These are phyloP conservation scores for Inonotus obliquus DNA, from an alignment of 1,284 basidiomycete species.

Conservation along the genomic window DNA sequence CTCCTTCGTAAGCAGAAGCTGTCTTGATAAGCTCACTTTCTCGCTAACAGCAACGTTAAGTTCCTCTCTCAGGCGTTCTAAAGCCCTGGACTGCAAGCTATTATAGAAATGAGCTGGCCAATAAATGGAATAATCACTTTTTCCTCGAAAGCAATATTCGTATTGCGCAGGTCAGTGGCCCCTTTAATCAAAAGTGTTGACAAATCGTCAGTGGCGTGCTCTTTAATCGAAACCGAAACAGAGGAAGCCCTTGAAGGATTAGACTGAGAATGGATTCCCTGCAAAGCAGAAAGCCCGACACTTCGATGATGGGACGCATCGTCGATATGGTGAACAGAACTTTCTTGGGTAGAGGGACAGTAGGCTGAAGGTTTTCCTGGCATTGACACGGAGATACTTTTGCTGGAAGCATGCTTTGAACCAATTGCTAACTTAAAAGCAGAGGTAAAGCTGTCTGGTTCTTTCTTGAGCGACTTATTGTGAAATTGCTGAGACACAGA, in stretches of 20 bases:
- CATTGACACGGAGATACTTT: not conserved
- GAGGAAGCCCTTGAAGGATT: not conserved
- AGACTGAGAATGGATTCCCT: not conserved
- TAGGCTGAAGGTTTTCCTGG: not conserved
- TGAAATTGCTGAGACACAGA: not conserved
- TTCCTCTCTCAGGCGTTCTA: slow-evolving; percentile 7
- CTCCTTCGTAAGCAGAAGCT: slow-evolving; percentile 2
- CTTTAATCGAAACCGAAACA: not conserved
- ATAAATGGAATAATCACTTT: not conserved
- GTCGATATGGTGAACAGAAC: not conserved
- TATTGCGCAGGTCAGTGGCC: slow-evolving; percentile 16
- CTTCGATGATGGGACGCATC: not conserved
- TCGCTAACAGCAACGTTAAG: slow-evolving; percentile 3
- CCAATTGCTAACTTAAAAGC: not conserved
- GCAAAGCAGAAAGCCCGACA: not conserved
- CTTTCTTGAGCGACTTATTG: not conserved
- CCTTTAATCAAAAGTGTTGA: slow-evolving; percentile 16
- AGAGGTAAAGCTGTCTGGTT: not conserved
- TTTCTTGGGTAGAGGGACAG: not conserved
- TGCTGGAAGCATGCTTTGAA: not conserved
- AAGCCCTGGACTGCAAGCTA: slow-evolving; percentile 5
- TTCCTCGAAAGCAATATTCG: slow-evolving; percentile 13
- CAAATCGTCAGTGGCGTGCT: slow-evolving; percentile 8
- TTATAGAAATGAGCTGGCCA: not conserved
- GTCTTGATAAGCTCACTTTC: slow-evolving; percentile 2